Base-by-base conservation (phyloP, 345 rosid species). In the Euphorbia lathyris region DNA sequence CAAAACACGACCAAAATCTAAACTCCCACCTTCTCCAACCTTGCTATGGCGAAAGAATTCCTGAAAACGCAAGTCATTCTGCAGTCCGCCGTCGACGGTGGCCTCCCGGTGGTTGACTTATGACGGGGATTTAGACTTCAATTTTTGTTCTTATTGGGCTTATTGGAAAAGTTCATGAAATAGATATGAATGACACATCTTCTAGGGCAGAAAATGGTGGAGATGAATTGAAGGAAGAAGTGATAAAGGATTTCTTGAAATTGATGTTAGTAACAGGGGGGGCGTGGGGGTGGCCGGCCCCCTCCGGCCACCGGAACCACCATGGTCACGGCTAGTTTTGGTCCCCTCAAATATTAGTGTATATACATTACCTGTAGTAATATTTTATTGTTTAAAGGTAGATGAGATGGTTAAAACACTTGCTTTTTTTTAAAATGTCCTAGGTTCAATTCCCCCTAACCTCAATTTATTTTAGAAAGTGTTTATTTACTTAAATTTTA, bases 161-260 rank as follows among this genome's bases (percentile, higher is more conserved):
- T 65, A 65, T 34, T 65, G 69, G 58, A 65, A n/a, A n/a, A 48
- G 58, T 65, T 65, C 26, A 27, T 50, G 69, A 65, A 65, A 40
- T 36, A 65, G 20, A 65, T 65, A 47, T 26, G 25, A 40, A 65
- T 50, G 69, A 65, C 57, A 0, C 25, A 65, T 7, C 57, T 65
- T 48, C 69, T 65, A 16, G 48, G 60, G 2, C 29, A 45, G 1
- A 48, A 9, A 47, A 50, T 40, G 0, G 42, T 65, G 0, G 58
- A 65, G 34, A 22, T 42, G 52, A 63, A 20, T 1, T 63, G 3
- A 63, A 32, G 29, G 52, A 26, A 13, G 52, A 63, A 63, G 67
- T 40, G 9, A 23, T 63, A 0, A 19, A 14, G 8, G 25, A 2
- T 63, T 63, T 63, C 22, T 40, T 63, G 53, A 63, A 63, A 25